Evolutionary conservation across 2,329 filamentous ascomycete species (phyloP).

Genomic region (Fusarium pilosicola): DNA sequence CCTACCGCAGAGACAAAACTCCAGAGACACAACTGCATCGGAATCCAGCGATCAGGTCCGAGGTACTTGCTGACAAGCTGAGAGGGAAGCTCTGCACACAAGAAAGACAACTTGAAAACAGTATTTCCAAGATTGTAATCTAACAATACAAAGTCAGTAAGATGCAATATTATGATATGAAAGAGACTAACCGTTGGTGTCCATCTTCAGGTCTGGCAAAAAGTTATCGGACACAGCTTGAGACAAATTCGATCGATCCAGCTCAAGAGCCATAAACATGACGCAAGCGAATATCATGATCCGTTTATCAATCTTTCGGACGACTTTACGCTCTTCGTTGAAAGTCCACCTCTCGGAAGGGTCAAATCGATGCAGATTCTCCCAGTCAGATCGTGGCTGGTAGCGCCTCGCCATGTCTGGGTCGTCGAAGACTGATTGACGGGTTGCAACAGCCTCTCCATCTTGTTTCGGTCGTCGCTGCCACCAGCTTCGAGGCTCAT

Average conservation of each 20-base stretch:
- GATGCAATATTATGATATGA: accelerated
- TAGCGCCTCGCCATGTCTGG: neutral
- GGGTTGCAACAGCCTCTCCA: slow-evolving; percentile 45
- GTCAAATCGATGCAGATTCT: slow-evolving; percentile 59
- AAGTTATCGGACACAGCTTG: slow-evolving; percentile 62
- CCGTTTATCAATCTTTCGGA: slow-evolving; percentile 28
- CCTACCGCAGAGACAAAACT: neutral
- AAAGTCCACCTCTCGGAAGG: slow-evolving; percentile 56
- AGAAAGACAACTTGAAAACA: neutral
- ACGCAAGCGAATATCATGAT: slow-evolving; percentile 60
- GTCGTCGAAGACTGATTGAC: slow-evolving; percentile 45
- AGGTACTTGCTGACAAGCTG: neutral
- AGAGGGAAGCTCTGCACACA: neutral
- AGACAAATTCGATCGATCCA: slow-evolving; percentile 52
- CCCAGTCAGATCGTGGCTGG: slow-evolving; percentile 47
- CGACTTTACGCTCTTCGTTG: slow-evolving; percentile 7
- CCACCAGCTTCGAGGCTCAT: neutral
- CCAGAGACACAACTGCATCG: neutral
- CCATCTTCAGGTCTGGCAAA: slow-evolving; percentile 35
- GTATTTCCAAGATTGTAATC: neutral
- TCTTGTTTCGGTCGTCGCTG: neutral
- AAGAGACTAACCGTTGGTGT: neutral
- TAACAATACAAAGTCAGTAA: neutral
- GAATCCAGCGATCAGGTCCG: neutral
- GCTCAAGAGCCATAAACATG: slow-evolving; percentile 56